These are phyloP conservation scores for Diutina sp. DNA, from an alignment of 1,139 yeast genomes.

Conservation along the genomic window DNA sequence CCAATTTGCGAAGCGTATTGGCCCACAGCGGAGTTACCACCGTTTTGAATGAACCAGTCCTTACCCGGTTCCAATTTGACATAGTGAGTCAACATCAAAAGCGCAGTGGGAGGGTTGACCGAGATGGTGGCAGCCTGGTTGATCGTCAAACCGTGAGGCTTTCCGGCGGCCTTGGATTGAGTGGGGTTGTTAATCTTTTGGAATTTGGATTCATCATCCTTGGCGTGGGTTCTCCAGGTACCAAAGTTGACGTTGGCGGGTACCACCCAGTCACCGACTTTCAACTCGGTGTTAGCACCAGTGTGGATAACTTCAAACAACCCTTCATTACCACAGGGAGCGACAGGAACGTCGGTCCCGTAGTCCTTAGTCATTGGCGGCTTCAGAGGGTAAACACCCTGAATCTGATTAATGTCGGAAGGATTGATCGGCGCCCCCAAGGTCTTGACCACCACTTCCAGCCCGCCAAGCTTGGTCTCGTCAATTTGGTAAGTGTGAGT, in stretches of 20 bases:
- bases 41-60: conserved; percentile 95
- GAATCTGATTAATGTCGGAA: conserved; percentile 79
- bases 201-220: conserved; percentile 37
- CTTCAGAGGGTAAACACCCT: conserved; percentile 86
- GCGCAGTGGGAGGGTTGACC: conserved; percentile 90
- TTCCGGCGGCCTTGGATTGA: conserved; percentile 20
- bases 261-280: conserved; percentile 80
- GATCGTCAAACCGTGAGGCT: conserved; percentile 29
- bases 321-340: conserved; percentile 91
- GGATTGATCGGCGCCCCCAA: conserved; percentile 91
- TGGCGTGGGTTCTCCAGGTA: conserved; percentile 86
- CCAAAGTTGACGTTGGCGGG: conserved; percentile 82
- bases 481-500: conserved; percentile 40
- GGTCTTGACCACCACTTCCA: conserved; percentile 42
- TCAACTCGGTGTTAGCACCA: conserved; percentile 44
- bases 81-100: conserved; percentile 71
- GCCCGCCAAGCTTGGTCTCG: conserved; percentile 25
- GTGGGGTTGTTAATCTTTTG: conserved; percentile 36
- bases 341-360: conserved; percentile 49
- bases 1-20: conserved; percentile 86
- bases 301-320: conserved; percentile 69
- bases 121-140: conserved; percentile 78
- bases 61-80: conserved; percentile 45
- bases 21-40: conserved; percentile 96
- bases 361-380: conserved; percentile 41